Percentiles rank a stretch among this genome's conserved stretches.
Evolutionary conservation across 2,329 filamentous ascomycete species (phyloP).

Genomic region (Dothiorella sarmentorum): DNA sequence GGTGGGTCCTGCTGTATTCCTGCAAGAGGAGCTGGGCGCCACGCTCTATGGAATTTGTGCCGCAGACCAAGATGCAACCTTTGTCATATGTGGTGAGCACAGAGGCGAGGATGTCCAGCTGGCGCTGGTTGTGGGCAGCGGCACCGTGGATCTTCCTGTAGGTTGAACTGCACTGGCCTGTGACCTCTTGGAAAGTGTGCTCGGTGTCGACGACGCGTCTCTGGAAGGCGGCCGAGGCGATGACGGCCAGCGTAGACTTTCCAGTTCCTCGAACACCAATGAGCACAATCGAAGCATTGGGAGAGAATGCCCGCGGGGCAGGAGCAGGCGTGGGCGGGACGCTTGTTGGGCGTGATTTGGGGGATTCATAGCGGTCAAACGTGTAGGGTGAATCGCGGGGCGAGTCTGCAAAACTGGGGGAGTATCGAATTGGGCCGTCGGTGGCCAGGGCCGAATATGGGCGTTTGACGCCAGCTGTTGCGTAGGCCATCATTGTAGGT

Average conservation of each 20-base stretch:
- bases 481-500: constrained; percentile 27
- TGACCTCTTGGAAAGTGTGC: constrained; percentile 61
- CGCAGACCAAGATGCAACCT: constrained; percentile 68
- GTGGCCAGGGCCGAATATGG: constrained; percentile 7
- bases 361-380: not conserved
- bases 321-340: not conserved
- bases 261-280: constrained; percentile 71
- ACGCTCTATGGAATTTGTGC: constrained; percentile 64
- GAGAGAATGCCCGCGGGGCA: constrained; percentile 45
- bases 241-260: constrained; percentile 72
- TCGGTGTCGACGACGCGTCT: constrained; percentile 68
- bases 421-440: not conserved
- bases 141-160: constrained; percentile 64
- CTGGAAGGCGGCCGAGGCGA: constrained; percentile 68
- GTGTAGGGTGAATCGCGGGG: not conserved
- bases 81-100: constrained; percentile 58
- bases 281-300: constrained; percentile 68
- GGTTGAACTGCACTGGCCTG: constrained; percentile 58
- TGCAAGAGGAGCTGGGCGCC: constrained; percentile 58
- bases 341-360: constrained; percentile 1
- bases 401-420: not conserved
- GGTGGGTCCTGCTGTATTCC: constrained; percentile 61
- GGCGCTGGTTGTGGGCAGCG: constrained; percentile 60
- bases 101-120: constrained; percentile 59
- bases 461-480: constrained; percentile 28